Conservation (phyloP, 2,329 filamentous ascomycete species). For the Leptographium galeiforme region DNA sequence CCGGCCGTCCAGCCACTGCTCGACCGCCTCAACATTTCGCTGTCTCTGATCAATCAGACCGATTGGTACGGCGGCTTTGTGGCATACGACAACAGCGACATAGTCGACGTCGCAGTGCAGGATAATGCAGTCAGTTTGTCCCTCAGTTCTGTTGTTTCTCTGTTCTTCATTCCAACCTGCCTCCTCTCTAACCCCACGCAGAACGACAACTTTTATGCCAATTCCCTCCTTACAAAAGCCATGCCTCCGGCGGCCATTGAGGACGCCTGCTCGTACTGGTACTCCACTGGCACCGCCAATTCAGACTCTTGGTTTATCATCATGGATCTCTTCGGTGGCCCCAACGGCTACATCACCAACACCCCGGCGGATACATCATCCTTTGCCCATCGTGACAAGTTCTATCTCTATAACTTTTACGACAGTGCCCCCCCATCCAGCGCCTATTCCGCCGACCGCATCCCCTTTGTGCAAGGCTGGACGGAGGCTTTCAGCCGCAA, state of each 20-base stretch:
- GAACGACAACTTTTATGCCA: slow-evolving; percentile 20
- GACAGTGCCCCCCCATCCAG: slow-evolving; percentile 19
- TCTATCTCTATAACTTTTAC: slow-evolving; percentile 37
- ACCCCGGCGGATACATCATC: slow-evolving; percentile 17
- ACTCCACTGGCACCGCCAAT: slow-evolving; percentile 9
- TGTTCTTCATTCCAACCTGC: background rate
- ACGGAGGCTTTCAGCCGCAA: slow-evolving; percentile 20
- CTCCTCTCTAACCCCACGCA: background rate
- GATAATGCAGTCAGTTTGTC: slow-evolving; percentile 11
- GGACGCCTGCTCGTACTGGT: slow-evolving; percentile 17
- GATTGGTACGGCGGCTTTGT: slow-evolving; percentile 18
- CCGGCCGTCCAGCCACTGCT: slow-evolving; percentile 14
- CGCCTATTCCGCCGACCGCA: slow-evolving; percentile 22
- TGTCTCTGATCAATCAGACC: slow-evolving; percentile 12
- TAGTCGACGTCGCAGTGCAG: slow-evolving; percentile 14
- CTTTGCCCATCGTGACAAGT: slow-evolving; percentile 27
- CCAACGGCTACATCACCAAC: slow-evolving; percentile 22
- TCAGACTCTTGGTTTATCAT: slow-evolving; percentile 20
- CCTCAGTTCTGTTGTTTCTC: too few relatives aligned
- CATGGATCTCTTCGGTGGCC: slow-evolving; percentile 21
- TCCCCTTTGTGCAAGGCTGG: slow-evolving; percentile 26
- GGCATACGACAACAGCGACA: slow-evolving; percentile 18
- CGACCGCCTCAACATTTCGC: slow-evolving; percentile 10
- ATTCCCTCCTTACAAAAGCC: slow-evolving; percentile 14
- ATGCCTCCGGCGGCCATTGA: slow-evolving; percentile 14